Conservation (phyloP, 805 yeast genomes). For the Phaffomyces thermotolerans region DNA sequence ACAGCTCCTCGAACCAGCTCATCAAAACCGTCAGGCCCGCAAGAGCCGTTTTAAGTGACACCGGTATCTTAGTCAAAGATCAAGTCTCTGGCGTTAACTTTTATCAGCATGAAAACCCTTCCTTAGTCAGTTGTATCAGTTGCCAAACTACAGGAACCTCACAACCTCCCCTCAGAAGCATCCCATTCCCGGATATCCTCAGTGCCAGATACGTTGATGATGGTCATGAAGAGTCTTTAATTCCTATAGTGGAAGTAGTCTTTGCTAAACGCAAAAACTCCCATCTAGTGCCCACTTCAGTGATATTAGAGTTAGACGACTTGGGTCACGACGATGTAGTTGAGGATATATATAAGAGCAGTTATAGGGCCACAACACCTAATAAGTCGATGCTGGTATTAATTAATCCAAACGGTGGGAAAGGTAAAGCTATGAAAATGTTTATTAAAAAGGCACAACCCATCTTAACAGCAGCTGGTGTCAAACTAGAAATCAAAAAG, state of each 20-base stretch:
- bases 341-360: constrained; percentile 27
- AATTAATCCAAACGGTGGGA: constrained; percentile 89
- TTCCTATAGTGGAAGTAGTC: constrained; percentile 24
- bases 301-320: constrained; percentile 24
- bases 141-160: constrained; percentile 4
- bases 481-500: constrained; percentile 42
- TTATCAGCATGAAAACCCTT: constrained; percentile 7
- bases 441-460: constrained; percentile 58
- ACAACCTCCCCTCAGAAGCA: constrained; percentile 3
- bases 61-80: constrained; percentile 29
- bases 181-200: constrained; percentile 20
- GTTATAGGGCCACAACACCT: constrained; percentile 34
- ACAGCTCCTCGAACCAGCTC: not conserved
- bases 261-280: constrained; percentile 30
- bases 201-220: constrained; percentile 10
- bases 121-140: constrained; percentile 10
- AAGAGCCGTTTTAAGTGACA: constrained; percentile 27
- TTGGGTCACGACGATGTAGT: constrained; percentile 22
- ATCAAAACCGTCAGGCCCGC: not conserved
- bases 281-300: constrained; percentile 29
- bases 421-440: constrained; percentile 60
- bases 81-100: constrained; percentile 10
- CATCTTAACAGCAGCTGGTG: constrained; percentile 61
- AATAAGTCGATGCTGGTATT: constrained; percentile 52
- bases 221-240: not conserved